A percentile compares a stretch with the other conserved stretches of the same genome.
Evolutionary conservation across 352 stramenopile species (phyloP).

Genomic region (Blastocystis sp.): DNA sequence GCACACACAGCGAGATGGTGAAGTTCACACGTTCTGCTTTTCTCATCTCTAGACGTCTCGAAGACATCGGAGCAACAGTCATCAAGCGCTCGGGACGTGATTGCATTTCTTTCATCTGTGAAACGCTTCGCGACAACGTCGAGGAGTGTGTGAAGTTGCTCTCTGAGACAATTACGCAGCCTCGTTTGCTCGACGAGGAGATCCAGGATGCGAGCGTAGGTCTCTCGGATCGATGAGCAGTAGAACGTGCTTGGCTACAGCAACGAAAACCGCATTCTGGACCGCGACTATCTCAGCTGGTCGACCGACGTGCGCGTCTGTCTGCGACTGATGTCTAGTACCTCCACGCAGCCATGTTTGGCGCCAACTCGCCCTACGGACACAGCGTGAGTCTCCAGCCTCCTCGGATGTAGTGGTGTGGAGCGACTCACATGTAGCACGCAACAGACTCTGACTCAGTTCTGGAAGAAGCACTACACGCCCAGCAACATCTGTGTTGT

Average conservation of each 20-base stretch:
- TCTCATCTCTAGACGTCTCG: slow-evolving; percentile 68
- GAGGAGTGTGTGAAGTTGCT: slow-evolving; percentile 78
- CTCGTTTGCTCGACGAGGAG: slow-evolving; percentile 72
- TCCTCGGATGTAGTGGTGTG: neutral
- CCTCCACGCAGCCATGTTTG: slow-evolving; percentile 44
- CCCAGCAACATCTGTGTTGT: slow-evolving; percentile 18
- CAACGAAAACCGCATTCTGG: slow-evolving; percentile 77
- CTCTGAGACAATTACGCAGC: slow-evolving; percentile 77
- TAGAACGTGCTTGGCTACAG: slow-evolving; percentile 81
- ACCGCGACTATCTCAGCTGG: slow-evolving; percentile 69
- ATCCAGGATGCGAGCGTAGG: slow-evolving; percentile 70
- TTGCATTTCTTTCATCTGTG: slow-evolving; percentile 83
- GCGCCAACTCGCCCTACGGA: slow-evolving; percentile 46
- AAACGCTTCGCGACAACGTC: slow-evolving; percentile 80
- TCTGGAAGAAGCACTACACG: slow-evolving; percentile 37
- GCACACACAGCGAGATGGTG: slow-evolving; percentile 75
- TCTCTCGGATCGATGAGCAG: neutral
- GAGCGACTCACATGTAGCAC: neutral
- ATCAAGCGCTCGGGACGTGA: slow-evolving; percentile 76
- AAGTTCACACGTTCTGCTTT: slow-evolving; percentile 62
- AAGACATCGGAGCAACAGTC: slow-evolving; percentile 78
- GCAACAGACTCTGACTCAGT: neutral
- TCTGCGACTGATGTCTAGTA: neutral
- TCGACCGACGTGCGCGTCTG: slow-evolving; percentile 69
- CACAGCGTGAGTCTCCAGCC: slow-evolving; percentile 33